Base-by-base conservation (phyloP, 2,329 filamentous ascomycete genomes). In the Rhytidhysteron rufulum region DNA sequence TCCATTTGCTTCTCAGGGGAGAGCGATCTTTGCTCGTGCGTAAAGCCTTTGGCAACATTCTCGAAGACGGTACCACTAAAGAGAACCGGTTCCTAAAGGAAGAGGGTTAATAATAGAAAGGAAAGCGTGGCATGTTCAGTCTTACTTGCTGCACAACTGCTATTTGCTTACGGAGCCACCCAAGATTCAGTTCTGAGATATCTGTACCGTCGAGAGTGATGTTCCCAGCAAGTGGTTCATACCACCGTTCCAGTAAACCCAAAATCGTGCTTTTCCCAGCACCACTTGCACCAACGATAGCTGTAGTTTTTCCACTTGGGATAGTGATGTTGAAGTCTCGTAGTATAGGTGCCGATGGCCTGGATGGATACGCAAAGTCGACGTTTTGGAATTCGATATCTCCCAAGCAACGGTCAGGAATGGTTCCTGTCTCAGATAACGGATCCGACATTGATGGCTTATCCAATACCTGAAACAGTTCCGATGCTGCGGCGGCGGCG, bases 281-380 rank as follows among this genome's bases (percentile, higher is more conserved):
- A 4, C 66, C 66, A 36, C 49, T 56, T 1, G 62, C 48, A 2
- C 66, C 66, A 8, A 69, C 65, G 7, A 69, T 51, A 69, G 79
- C 65, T 3, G 69, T 72, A 3, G 62, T 67, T 45, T 70, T 70
- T 5, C 63, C 62, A 15, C 67, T 60, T 1, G 67, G 66, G 2
- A 71, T 57, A 2, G 36, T 48, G 5, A 69, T 45, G 29, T 45
- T 57, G 7, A 71, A 44, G 13, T 54, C 48, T 37, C 63, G 53
- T 5, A 71, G 50, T 0, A 71, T 66, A 20, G 47, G 50, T 6
- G 60, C 57, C 40, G 44, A 57, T 47, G 66, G 43, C 49, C 67
- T 55, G 4, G 68, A 1, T n/a, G 86, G 86, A 52, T 90, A 90
- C 2, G 83, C 78, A 53, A 90, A 89, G n/a, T 73, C 77, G 10